phyloP scores from a whole-genome alignment of 768 basidiomycete species.

The Mycena filopes region DNA sequence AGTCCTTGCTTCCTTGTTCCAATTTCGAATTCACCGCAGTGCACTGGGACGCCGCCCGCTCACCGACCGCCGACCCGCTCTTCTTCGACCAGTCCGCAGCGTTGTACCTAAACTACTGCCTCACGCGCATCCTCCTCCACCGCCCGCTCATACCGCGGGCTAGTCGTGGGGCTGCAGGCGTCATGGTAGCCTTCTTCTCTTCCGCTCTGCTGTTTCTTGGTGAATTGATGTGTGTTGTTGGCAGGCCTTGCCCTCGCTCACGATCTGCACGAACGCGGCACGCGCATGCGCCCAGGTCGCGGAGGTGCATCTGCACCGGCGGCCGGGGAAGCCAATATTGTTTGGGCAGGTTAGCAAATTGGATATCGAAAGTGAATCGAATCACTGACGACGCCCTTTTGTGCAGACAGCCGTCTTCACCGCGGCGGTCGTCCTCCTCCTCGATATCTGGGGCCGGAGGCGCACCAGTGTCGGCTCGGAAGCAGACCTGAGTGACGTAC shows the following conservation, averaged over 20 bases:
- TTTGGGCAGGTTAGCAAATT: conserved; percentile 2
- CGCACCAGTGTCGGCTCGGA: no score
- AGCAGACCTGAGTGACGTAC: no score
- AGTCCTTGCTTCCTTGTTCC: not conserved
- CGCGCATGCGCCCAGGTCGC: conserved; percentile 1
- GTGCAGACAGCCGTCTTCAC: no score
- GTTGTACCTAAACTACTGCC: conserved; percentile 1
- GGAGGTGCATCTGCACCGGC: not conserved
- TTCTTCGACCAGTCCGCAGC: conserved; percentile 20
- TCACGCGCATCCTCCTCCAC: conserved; percentile 3
- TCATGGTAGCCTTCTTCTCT: not conserved
- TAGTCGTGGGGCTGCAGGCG: not conserved
- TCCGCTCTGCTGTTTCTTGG: not conserved
- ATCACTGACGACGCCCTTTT: no score
- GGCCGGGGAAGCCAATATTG: conserved; percentile 8
- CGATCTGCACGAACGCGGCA: not conserved
- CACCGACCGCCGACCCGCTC: not conserved
- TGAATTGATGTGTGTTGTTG: not conserved
- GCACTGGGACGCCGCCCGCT: not conserved
- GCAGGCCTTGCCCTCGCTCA: not conserved
- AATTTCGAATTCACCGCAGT: no score
- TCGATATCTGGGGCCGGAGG: no score
- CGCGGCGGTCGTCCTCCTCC: no score
- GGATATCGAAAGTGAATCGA: no score
- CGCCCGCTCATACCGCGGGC: not conserved